phyloP scores from a whole-genome alignment of 1,284 basidiomycete genomes.

The Bjerkandera adusta region DNA sequence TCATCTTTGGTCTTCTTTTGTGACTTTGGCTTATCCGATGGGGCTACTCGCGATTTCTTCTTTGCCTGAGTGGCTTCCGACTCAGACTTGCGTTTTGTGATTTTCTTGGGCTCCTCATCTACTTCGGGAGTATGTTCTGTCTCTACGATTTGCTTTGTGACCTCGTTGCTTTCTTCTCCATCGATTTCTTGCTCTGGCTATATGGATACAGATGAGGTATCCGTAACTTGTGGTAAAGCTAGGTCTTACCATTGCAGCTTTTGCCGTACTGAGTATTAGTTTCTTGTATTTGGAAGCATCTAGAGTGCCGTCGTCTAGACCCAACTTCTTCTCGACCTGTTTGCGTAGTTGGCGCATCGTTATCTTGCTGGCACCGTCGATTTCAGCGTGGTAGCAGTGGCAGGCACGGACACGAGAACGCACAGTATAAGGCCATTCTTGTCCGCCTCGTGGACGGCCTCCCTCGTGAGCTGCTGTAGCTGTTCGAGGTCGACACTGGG shows the following conservation, averaged over 20 bases:
- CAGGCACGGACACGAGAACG: background rate
- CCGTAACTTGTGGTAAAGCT: too few species aligned
- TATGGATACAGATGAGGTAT: too few species aligned
- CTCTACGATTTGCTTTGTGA: conserved; percentile 10
- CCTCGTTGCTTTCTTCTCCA: background rate
- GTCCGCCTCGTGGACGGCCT: conserved; percentile 1
- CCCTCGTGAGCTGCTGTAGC: background rate
- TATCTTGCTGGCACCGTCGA: conserved; percentile 33
- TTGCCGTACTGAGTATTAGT: conserved; percentile 29
- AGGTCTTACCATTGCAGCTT: conserved; percentile 42
- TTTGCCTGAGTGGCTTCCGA: background rate
- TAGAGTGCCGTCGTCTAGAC: conserved; percentile 39
- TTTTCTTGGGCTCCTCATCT: conserved; percentile 6
- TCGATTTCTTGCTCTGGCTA: too few species aligned
- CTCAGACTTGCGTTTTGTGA: conserved; percentile 7
- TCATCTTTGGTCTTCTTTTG: conserved; percentile 9
- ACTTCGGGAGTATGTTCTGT: background rate
- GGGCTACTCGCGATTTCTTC: conserved; percentile 8
- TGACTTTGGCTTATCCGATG: conserved; percentile 5
- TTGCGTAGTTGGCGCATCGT: conserved; percentile 48
- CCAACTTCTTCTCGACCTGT: conserved; percentile 40
- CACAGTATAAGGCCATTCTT: conserved; percentile 4
- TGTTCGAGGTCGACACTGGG: background rate
- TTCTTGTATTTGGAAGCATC: conserved; percentile 41
- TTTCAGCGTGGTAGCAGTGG: background rate